These are phyloP conservation scores for Solanum sejunctum DNA, from an alignment of 257 asterid genomes.

Conservation along the genomic window DNA sequence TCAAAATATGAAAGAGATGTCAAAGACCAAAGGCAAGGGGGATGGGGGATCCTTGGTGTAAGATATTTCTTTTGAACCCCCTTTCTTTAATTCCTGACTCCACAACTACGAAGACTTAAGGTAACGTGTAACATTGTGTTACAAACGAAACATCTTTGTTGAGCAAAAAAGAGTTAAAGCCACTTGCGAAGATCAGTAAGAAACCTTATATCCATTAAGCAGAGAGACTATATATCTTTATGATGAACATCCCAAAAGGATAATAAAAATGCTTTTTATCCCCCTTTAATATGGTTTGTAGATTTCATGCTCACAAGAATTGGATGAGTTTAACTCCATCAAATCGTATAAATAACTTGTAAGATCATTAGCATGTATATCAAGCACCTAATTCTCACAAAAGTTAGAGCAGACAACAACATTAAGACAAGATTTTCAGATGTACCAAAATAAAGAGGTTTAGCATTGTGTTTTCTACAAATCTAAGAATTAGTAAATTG, in stretches of 20 bases:
- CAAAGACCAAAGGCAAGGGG: background rate
- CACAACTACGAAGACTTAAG: background rate
- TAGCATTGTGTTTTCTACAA: background rate
- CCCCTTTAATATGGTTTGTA: background rate
- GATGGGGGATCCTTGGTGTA: background rate
- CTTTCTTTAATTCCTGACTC: background rate
- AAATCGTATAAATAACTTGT: background rate
- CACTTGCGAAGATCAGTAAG: background rate
- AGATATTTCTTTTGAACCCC: background rate
- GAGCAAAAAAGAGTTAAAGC: background rate
- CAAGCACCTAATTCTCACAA: background rate
- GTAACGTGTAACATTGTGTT: background rate
- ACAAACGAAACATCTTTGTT: background rate
- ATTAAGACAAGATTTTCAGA: background rate
- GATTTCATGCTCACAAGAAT: background rate
- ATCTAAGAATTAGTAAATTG: background rate
- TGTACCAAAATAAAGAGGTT: background rate
- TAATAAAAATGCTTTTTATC: background rate
- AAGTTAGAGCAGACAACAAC: background rate
- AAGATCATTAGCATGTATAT: background rate
- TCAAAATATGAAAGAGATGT: background rate
- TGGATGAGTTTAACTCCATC: background rate
- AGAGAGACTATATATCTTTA: background rate
- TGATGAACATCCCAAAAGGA: background rate
- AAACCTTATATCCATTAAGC: background rate